phyloP scores from a whole-genome alignment of 1,284 basidiomycete species.

The Puccinia horiana region DNA sequence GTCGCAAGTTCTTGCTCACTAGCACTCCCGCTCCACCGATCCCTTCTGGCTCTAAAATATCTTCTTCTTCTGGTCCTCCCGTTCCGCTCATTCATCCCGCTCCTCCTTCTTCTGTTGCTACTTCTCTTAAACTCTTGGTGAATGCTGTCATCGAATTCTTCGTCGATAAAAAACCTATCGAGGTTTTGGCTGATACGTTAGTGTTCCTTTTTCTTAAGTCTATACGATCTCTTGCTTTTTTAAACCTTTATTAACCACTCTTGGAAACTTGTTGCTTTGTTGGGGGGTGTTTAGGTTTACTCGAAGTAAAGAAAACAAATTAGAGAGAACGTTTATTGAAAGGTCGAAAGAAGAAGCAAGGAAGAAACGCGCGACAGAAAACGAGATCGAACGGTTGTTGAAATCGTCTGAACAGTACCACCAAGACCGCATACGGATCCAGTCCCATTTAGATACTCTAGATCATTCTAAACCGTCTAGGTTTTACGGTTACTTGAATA shows the following conservation, averaged over 20 bases:
- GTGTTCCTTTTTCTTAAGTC: not conserved
- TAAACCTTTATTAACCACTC: not conserved
- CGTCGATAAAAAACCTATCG: conserved; percentile 18
- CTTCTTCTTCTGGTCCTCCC: too few species aligned
- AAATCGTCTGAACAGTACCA: not conserved
- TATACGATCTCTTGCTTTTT: not conserved
- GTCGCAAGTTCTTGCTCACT: not conserved
- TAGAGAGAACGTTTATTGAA: not conserved
- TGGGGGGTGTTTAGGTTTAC: not conserved
- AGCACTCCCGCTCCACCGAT: conserved; percentile 10
- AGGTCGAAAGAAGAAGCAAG: not conserved
- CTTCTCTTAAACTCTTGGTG: not conserved
- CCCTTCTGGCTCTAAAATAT: not conserved
- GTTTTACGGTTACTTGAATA: too few species aligned
- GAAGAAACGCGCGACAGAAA: not conserved
- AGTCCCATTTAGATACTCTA: not conserved
- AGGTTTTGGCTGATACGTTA: not conserved
- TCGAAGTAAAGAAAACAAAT: not conserved
- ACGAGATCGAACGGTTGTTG: not conserved
- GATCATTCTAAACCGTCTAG: too few species aligned
- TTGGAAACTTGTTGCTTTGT: too few species aligned
- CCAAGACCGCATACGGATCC: not conserved
- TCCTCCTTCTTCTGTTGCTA: not conserved
- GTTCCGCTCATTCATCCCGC: not conserved
- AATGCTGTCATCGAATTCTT: not conserved